Percentiles rank a stretch among this genome's conserved stretches.
Evolutionary conservation across 495 filamentous ascomycete species (phyloP).

Genomic region (Aspergillus affinis): DNA sequence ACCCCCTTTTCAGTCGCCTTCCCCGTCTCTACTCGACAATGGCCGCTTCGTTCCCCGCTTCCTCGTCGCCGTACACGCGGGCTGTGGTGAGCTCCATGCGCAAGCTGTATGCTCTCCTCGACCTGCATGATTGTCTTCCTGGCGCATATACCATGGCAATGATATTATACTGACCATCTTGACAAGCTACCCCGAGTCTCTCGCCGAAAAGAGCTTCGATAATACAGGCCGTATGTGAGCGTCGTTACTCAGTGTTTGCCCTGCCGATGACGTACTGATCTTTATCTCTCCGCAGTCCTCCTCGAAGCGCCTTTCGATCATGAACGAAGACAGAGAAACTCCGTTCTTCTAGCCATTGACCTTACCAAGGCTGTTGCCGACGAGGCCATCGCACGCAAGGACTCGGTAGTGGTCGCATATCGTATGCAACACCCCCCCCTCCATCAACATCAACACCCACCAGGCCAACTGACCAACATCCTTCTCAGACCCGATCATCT

Average conservation of each 20-base stretch:
- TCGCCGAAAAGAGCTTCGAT: conserved; percentile 90
- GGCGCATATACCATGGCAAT: conserved; percentile 11
- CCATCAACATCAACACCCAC: conserved; percentile 1
- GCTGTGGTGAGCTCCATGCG: conserved; percentile 79
- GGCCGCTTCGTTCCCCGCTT: conserved; percentile 24
- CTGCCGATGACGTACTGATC: conserved; percentile 8
- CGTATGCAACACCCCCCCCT: conserved; percentile 57
- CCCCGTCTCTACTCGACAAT: conserved; percentile 34
- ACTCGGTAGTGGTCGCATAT: conserved; percentile 83
- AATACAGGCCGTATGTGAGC: conserved; percentile 75
- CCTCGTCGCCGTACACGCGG: conserved; percentile 67
- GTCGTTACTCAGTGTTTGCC: not conserved
- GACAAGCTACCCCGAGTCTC: conserved; percentile 76
- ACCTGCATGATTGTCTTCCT: not conserved
- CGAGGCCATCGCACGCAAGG: conserved; percentile 76
- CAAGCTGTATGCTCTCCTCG: conserved; percentile 62
- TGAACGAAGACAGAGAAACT: conserved; percentile 59
- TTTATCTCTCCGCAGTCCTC: conserved; percentile 53
- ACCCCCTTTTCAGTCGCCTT: conserved; percentile 14
- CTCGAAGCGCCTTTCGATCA: conserved; percentile 72
- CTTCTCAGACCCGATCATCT: conserved; percentile 86
- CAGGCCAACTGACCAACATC: conserved; percentile 12
- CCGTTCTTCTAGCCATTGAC: conserved; percentile 87
- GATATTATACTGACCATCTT: conserved; percentile 19
- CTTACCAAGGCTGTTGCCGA: conserved; percentile 86